Evolutionary conservation across 1,139 yeast genomes (phyloP).

Genomic region (Hanseniaspora uvarum): DNA sequence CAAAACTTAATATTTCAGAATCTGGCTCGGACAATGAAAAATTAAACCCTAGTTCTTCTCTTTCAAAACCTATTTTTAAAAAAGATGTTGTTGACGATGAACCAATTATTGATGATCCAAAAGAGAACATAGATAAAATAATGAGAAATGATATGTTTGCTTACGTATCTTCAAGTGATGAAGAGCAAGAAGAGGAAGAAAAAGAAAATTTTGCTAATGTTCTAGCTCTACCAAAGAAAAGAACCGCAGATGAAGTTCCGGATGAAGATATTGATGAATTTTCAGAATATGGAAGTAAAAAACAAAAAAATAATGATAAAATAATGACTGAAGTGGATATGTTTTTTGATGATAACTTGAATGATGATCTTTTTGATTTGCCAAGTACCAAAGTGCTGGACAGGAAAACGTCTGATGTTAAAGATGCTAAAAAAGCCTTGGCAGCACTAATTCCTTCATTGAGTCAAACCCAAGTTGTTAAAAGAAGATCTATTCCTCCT

Average conservation of each 20-base stretch:
- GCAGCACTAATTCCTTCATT: background rate
- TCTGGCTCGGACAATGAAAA: too few species aligned
- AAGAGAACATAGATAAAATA: background rate
- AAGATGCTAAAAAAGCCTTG: slow-evolving; percentile 1
- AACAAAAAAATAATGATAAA: background rate
- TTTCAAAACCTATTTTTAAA: slow-evolving; percentile 50
- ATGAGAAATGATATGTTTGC: slow-evolving; percentile 12
- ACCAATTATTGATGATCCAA: background rate
- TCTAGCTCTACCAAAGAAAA: background rate
- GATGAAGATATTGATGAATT: background rate
- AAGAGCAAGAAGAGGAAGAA: background rate
- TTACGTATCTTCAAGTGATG: background rate
- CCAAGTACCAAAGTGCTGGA: background rate
- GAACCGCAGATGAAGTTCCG: background rate
- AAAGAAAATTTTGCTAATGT: background rate
- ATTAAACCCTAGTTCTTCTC: slow-evolving; percentile 29
- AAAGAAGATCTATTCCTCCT: background rate
- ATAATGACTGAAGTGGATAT: background rate
- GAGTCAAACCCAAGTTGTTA: background rate
- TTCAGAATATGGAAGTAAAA: background rate
- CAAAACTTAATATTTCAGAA: too few species aligned
- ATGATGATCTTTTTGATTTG: background rate
- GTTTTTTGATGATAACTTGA: slow-evolving; percentile 3
- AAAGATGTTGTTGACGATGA: slow-evolving; percentile 2
- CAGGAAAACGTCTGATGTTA: background rate